Conservation (phyloP, 768 basidiomycete species). For the Pleurotus ostreatus region DNA sequence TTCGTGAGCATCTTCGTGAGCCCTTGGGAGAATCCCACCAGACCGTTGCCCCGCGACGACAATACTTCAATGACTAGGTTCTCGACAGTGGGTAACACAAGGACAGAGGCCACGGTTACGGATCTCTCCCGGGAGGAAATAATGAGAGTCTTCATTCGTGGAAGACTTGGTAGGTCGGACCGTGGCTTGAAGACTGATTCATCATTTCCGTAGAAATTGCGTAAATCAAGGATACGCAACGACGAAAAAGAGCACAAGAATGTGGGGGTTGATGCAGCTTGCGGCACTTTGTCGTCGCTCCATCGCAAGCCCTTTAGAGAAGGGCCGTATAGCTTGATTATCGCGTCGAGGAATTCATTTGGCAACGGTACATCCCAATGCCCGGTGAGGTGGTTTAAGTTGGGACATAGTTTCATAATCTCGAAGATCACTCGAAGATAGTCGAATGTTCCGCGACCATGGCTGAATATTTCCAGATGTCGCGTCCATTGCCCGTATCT, state of each 20-base stretch:
- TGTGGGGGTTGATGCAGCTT: conserved; percentile 19
- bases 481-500: conserved; percentile 43
- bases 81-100: conserved; percentile 38
- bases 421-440: conserved; percentile 40
- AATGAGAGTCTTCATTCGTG: conserved; percentile 38
- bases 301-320: conserved; percentile 42
- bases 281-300: conserved; percentile 29
- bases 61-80: conserved; percentile 36
- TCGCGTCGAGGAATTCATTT: conserved; percentile 35
- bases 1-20: conserved; percentile 33
- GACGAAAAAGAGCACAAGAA: conserved; percentile 37
- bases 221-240: conserved; percentile 43
- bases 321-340: conserved; percentile 35
- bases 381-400: conserved; percentile 41
- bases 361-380: conserved; percentile 41
- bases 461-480: conserved; percentile 44
- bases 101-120: conserved; percentile 31
- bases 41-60: conserved; percentile 13
- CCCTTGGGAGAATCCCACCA: conserved; percentile 14
- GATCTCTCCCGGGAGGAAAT: conserved; percentile 35
- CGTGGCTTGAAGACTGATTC: conserved; percentile 14
- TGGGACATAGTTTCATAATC: conserved; percentile 41
- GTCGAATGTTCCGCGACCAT: conserved; percentile 34
- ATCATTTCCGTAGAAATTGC: conserved; percentile 23
- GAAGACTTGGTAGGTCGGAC: conserved; percentile 28